Evolutionary conservation across 108 stramenopile genomes (phyloP).

Genomic region (Chaetoceros tenuissimus): DNA sequence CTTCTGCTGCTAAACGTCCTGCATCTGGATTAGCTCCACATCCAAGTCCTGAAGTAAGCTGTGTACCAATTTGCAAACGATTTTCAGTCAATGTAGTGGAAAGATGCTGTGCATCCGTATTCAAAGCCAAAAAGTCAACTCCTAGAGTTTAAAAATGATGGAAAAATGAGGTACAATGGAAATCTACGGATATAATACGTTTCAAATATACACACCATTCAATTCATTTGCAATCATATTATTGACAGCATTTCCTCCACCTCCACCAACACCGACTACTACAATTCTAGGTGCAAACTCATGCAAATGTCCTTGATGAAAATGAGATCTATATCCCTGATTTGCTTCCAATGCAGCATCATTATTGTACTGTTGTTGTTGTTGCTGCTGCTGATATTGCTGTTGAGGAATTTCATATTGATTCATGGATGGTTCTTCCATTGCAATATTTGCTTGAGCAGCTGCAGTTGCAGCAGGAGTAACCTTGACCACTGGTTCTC

Average conservation of each 20-base stretch:
- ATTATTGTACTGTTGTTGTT: no score
- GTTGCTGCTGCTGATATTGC: no score
- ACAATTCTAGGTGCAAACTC: slow-evolving; percentile 45
- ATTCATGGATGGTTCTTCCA: no score
- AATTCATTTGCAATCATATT: slow-evolving; percentile 51
- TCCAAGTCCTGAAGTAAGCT: slow-evolving; percentile 68
- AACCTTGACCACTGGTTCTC: no score
- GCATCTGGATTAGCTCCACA: slow-evolving; percentile 74
- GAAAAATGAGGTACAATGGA: neutral
- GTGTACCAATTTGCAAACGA: slow-evolving; percentile 48
- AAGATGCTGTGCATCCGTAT: slow-evolving; percentile 79
- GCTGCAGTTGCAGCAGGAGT: no score
- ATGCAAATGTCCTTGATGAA: slow-evolving; percentile 16
- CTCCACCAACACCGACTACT: slow-evolving; percentile 47
- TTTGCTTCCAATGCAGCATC: neutral
- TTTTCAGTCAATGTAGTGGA: slow-evolving; percentile 19
- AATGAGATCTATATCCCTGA: neutral
- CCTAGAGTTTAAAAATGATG: slow-evolving; percentile 8
- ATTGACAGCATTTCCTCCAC: slow-evolving; percentile 54
- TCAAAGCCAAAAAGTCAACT: slow-evolving; percentile 75
- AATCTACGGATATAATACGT: neutral
- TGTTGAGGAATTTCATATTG: no score
- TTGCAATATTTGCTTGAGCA: no score
- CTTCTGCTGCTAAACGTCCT: slow-evolving; percentile 69
- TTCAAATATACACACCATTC: slow-evolving; percentile 11